Conservation (phyloP, 257 asterid genomes). For the Eucommia ulmoides region DNA sequence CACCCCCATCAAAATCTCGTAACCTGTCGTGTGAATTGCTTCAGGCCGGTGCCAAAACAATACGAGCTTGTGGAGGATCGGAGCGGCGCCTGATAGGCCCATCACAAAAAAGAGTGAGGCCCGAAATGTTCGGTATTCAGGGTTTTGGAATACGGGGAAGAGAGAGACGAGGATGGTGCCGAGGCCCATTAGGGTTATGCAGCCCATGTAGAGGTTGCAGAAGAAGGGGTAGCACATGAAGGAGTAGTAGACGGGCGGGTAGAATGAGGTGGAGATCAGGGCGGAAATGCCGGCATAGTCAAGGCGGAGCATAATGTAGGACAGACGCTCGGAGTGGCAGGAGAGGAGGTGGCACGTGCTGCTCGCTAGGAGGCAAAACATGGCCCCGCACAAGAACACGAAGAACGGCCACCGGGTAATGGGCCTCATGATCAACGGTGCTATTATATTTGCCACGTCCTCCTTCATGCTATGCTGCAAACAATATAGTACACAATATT, state of each 20-base stretch:
- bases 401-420: constrained; percentile 98
- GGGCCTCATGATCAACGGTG: constrained; percentile 62
- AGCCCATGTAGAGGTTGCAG: constrained; percentile 78
- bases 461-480: constrained; percentile 66
- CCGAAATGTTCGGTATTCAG: constrained; percentile 63
- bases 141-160: constrained; percentile 72
- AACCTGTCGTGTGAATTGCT: constrained; percentile 72
- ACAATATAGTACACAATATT: too few relatives aligned
- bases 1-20: constrained; percentile 74
- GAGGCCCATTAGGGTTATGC: constrained; percentile 66
- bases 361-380: constrained; percentile 91
- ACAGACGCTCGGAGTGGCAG: constrained; percentile 71
- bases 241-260: constrained; percentile 86
- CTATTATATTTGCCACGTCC: constrained; percentile 62
- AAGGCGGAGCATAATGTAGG: constrained; percentile 81
- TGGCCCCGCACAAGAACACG: constrained; percentile 88
- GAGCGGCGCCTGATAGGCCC: constrained; percentile 80
- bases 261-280: constrained; percentile 85
- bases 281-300: constrained; percentile 92
- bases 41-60: constrained; percentile 78
- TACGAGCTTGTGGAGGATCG: constrained; percentile 73
- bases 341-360: constrained; percentile 83
- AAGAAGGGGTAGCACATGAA: constrained; percentile 90
- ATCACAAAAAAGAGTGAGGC: constrained; percentile 74
- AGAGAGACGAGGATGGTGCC: constrained; percentile 63